These are phyloP conservation scores for Rhododendron simsii DNA, from an alignment of 148 eudicot species.

Conservation along the genomic window DNA sequence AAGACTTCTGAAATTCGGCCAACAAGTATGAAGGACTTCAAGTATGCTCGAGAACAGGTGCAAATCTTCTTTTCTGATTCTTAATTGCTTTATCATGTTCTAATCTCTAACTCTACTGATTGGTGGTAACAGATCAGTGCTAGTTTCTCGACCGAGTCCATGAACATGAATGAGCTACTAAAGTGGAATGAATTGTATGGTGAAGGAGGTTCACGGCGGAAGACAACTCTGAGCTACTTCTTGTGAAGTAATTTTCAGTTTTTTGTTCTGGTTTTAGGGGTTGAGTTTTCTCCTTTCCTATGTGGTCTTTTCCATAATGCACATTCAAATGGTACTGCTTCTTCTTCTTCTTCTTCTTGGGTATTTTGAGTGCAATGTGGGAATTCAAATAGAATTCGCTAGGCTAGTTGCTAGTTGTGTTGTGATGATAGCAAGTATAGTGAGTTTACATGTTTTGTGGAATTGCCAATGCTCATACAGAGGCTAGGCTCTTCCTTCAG, in stretches of 20 bases:
- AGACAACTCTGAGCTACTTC: slow-evolving; percentile 69
- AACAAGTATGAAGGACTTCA: slow-evolving; percentile 4
- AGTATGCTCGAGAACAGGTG: slow-evolving; percentile 15
- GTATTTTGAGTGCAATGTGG: too few relatives aligned
- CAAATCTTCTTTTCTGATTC: neutral
- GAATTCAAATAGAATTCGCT: too few relatives aligned
- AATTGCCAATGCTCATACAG: neutral
- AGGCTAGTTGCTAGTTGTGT: neutral
- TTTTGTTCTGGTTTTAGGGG: neutral
- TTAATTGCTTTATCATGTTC: neutral
- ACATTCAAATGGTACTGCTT: neutral
- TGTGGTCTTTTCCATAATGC: neutral
- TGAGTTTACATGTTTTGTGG: neutral
- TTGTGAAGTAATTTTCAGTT: slow-evolving; percentile 33
- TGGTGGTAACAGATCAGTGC: slow-evolving; percentile 22
- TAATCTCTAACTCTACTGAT: neutral
- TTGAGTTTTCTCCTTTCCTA: neutral
- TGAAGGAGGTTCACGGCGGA: slow-evolving; percentile 76
- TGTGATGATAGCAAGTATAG: neutral
- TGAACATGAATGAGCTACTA: slow-evolving; percentile 70
- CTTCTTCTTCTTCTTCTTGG: too few relatives aligned
- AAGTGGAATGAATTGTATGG: slow-evolving; percentile 90
- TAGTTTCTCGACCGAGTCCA: slow-evolving; percentile 46
- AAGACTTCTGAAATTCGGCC: neutral
- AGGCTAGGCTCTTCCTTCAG: too few relatives aligned